A percentile compares a stretch with the other conserved stretches of the same genome.
These are phyloP conservation scores for Backusella parvicylindrica DNA, from an alignment of 192 early-diverging fungal species.

Conservation along the genomic window DNA sequence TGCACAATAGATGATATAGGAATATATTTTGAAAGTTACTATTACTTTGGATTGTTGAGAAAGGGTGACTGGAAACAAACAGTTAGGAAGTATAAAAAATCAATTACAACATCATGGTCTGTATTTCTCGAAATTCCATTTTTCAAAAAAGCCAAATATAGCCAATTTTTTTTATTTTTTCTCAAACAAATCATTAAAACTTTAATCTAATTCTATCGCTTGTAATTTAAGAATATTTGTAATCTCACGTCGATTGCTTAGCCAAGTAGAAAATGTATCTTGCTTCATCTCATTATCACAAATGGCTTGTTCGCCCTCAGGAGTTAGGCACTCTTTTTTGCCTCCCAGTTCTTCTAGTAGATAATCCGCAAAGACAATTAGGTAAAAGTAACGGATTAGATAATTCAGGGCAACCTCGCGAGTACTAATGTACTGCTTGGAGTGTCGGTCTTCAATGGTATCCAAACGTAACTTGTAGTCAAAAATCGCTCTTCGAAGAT, in stretches of 20 bases:
- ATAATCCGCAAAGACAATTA: constrained; percentile 64
- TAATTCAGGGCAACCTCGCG: constrained; percentile 52
- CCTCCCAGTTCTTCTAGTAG: constrained; percentile 46
- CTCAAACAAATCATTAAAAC: background rate
- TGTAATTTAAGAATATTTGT: constrained; percentile 38
- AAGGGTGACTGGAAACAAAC: no score
- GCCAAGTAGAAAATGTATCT: constrained; percentile 45
- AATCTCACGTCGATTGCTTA: constrained; percentile 51
- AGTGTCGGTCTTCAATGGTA: constrained; percentile 31
- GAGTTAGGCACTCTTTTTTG: constrained; percentile 1
- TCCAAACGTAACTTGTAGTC: constrained; percentile 54
- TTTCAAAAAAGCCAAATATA: background rate
- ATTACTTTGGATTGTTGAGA: no score
- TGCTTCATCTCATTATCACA: constrained; percentile 20
- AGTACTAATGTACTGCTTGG: constrained; percentile 31
- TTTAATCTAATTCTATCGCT: constrained; percentile 20
- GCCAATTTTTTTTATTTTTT: background rate
- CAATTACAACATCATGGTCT: no score
- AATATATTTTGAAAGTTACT: no score
- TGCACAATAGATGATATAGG: no score
- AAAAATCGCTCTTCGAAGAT: constrained; percentile 52
- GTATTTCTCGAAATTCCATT: background rate
- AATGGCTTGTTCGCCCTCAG: constrained; percentile 9
- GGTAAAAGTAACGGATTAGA: constrained; percentile 61
- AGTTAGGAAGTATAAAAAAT: no score